Evolutionary conservation across 495 filamentous ascomycete genomes (phyloP).

Genomic region (Neurospora sp.): DNA sequence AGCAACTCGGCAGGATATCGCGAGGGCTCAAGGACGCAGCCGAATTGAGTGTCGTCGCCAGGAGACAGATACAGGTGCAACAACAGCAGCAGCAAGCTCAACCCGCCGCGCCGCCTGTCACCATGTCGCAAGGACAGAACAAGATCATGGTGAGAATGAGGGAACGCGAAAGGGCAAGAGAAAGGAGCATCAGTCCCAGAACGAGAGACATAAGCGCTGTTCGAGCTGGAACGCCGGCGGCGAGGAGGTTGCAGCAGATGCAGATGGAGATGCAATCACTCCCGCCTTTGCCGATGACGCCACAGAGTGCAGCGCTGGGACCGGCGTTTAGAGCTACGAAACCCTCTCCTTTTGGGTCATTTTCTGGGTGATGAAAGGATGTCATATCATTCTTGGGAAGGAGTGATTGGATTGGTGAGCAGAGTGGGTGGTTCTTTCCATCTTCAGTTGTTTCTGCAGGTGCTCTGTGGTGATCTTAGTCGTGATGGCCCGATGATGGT

Average conservation of each 20-base stretch:
- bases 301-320: conserved; percentile 66
- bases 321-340: conserved; percentile 32
- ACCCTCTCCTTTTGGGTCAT: conserved; percentile 6
- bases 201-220: not conserved
- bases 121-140: not conserved
- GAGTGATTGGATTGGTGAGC: not conserved
- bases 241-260: not conserved
- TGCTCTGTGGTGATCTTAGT: too few species aligned
- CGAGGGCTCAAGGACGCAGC: conserved; percentile 63
- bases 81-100: not conserved
- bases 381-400: not conserved
- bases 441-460: not conserved
- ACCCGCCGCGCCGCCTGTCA: not conserved
- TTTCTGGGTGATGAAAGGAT: not conserved
- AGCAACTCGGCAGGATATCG: conserved; percentile 63
- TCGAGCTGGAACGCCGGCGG: not conserved
- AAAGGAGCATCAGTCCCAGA: not conserved
- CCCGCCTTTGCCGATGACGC: conserved; percentile 30
- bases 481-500: not conserved
- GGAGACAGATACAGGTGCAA: not conserved
- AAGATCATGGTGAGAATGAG: not conserved
- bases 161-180: not conserved
- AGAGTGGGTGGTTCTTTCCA: not conserved
- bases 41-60: conserved; percentile 47
- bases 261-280: conserved; percentile 10